These are phyloP conservation scores for Psilocybe tampanensis DNA, from an alignment of 768 basidiomycete genomes.

Conservation along the genomic window DNA sequence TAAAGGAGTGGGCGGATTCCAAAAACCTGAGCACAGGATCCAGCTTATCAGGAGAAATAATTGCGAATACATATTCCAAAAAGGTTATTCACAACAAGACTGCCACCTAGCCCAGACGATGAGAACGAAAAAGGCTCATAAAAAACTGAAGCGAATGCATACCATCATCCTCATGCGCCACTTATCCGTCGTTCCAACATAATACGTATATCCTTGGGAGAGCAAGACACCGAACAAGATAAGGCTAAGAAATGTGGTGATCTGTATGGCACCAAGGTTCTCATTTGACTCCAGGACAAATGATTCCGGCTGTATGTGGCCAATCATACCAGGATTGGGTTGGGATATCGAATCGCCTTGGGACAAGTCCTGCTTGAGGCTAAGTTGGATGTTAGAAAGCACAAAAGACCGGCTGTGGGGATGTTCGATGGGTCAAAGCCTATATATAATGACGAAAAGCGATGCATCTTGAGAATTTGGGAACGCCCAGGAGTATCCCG, in stretches of 20 bases:
- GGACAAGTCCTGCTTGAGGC: not conserved
- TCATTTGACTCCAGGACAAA: slow-evolving; percentile 7
- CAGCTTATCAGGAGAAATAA: too few relatives aligned
- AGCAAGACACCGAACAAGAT: slow-evolving; percentile 9
- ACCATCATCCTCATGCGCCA: slow-evolving; percentile 9
- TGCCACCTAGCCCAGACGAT: not conserved
- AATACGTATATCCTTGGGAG: slow-evolving; percentile 16
- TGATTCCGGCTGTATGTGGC: not conserved
- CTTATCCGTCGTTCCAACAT: slow-evolving; percentile 2
- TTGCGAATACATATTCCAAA: not conserved
- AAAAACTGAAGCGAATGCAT: too few relatives aligned
- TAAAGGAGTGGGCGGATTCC: slow-evolving; percentile 12
- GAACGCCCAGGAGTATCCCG: too few relatives aligned
- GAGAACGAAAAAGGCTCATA: not conserved
- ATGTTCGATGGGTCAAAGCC: too few relatives aligned
- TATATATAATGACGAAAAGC: too few relatives aligned
- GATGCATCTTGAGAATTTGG: too few relatives aligned
- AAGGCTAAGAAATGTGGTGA: slow-evolving; percentile 12
- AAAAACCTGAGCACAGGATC: slow-evolving; percentile 2
- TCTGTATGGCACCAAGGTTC: slow-evolving; percentile 14
- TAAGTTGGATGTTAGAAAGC: too few relatives aligned
- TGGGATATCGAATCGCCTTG: too few relatives aligned
- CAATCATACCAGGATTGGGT: not conserved
- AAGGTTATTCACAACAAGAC: slow-evolving; percentile 3
- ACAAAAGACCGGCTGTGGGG: too few relatives aligned